Evolutionary conservation across 139 green algal genomes (phyloP).

Genomic region (Tetratostichococcus sp.): DNA sequence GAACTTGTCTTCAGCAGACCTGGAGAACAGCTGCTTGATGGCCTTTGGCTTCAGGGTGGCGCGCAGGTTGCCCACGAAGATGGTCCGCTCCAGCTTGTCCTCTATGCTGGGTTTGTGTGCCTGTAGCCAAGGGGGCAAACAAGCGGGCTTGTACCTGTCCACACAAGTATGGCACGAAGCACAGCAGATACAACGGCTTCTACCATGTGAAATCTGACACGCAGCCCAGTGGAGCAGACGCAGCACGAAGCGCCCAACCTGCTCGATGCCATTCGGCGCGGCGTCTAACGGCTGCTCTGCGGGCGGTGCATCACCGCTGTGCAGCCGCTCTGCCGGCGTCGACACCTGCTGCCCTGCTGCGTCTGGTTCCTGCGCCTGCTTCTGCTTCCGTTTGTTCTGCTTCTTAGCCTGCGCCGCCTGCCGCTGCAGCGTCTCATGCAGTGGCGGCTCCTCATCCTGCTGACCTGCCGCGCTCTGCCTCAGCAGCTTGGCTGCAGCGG

Average conservation of each 20-base stretch:
- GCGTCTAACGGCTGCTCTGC: neutral
- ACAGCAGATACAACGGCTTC: no score
- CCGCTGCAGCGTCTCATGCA: neutral
- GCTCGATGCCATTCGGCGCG: neutral
- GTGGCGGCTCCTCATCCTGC: neutral
- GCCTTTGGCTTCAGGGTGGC: constrained; percentile 26
- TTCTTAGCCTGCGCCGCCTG: neutral
- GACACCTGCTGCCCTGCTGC: neutral
- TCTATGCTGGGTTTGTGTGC: neutral
- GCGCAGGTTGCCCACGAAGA: constrained; percentile 93
- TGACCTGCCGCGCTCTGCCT: neutral
- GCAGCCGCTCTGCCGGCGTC: neutral
- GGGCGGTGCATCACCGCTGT: neutral
- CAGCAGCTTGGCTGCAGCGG: neutral
- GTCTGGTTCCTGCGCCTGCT: neutral
- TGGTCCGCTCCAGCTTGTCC: constrained; percentile 62
- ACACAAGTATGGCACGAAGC: no score
- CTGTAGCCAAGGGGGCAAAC: neutral
- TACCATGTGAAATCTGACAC: no score
- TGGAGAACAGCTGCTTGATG: neutral
- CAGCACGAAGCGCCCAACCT: no score
- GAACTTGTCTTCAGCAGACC: neutral
- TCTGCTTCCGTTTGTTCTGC: no score
- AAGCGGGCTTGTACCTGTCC: no score
- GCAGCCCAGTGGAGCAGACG: no score